Evolutionary conservation across 805 yeast species (phyloP).

Genomic region (Myxozyma vanderwaltii): DNA sequence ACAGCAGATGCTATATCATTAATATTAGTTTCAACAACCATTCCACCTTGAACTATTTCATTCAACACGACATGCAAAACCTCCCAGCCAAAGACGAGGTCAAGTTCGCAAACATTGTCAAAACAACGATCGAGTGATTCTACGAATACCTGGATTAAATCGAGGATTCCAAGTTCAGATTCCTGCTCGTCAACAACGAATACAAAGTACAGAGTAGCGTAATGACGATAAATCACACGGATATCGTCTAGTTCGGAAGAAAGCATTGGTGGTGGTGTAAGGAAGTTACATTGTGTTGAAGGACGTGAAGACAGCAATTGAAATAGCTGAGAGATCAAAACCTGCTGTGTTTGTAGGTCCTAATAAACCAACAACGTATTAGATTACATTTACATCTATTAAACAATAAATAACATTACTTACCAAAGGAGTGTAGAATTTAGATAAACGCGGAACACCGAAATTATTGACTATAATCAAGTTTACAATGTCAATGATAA

Average conservation of each 20-base stretch:
- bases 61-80: conserved; percentile 80
- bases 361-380: background rate
- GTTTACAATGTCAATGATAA: too few relatives aligned
- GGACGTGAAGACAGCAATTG: conserved; percentile 72
- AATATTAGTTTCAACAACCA: conserved; percentile 94
- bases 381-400: background rate
- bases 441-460: conserved; percentile 84
- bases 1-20: conserved; percentile 68
- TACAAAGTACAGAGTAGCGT: conserved; percentile 94
- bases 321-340: conserved; percentile 78
- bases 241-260: conserved; percentile 59
- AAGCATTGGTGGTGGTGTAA: conserved; percentile 83
- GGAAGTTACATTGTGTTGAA: conserved; percentile 79
- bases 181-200: conserved; percentile 96
- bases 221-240: conserved; percentile 88
- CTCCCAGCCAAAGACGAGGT: conserved; percentile 98
- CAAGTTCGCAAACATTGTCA: conserved; percentile 91
- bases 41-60: conserved; percentile 95
- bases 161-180: conserved; percentile 89
- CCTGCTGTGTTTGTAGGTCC: conserved; percentile 78
- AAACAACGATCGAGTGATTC: conserved; percentile 93
- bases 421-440: conserved; percentile 83
- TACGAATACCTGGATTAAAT: conserved; percentile 93
- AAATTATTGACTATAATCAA: conserved; percentile 69
- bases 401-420: background rate